Base-by-base conservation (phyloP, 2,329 filamentous ascomycete species). In the Diaporthe velutina region DNA sequence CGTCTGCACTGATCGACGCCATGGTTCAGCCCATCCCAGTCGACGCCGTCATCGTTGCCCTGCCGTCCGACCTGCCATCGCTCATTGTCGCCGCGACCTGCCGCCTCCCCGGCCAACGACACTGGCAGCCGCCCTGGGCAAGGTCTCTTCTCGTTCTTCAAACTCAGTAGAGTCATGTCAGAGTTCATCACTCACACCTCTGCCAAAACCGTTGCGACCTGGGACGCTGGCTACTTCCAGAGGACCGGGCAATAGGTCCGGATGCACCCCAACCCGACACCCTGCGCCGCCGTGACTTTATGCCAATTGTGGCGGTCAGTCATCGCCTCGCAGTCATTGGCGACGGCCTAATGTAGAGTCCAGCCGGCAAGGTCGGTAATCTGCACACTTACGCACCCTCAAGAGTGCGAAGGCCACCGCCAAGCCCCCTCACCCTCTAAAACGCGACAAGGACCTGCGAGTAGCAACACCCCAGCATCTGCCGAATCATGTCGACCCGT, bases 81-180 rank as follows among this genome's bases (percentile, higher is more conserved):
- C 61, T 25, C 42, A 67, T 38, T 50, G 45, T 38, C 22, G 42
- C 45, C 30, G 30, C 30, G 30, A 48, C 45, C 61, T 52, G 22
- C 33, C 61, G 52, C 30, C 45, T 38, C 45, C 9, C 45, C 48
- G 30, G 30, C 64, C 45, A 45, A 45, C 40, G n/a, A 25, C 12
- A 17, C 28, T 25, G 30, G 25, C 45, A 5, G 22, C 61, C 22
- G 58, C 58, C 28, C 28, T n/a, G 42, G 28, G 25, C 42, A 35
- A 35, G 42, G 42, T 38, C 61, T 67, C 61, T 67, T n/a, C n/a
- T 19, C 30, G 3, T 38, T 38, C 22, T 25, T 25, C 30, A 52
- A 52, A 38, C 64, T 67, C 45, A 52, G 42, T n/a, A 67, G 64
- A 67, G 64, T 67, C 64, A 67, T 67, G 64, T 67, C 45, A 67